Evolutionary conservation across 2,329 filamentous ascomycete genomes (phyloP).

Genomic region (Penicillium sclerotiorum): DNA sequence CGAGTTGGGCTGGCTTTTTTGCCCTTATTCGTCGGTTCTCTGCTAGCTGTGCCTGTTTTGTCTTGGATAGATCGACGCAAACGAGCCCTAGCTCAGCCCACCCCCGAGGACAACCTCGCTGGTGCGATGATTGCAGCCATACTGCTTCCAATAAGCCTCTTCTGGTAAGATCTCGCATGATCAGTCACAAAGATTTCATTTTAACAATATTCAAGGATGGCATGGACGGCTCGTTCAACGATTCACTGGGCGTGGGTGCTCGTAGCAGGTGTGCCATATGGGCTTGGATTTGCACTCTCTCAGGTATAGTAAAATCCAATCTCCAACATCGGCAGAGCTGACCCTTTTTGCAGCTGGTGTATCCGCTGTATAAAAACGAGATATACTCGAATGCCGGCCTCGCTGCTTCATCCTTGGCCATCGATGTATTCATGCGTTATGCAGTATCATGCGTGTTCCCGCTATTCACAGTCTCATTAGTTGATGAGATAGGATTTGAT

Average conservation of each 20-base stretch:
- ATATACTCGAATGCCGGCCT: background rate
- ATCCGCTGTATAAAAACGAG: background rate
- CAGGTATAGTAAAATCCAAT: background rate
- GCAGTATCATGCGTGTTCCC: slow-evolving; percentile 1
- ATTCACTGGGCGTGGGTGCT: slow-evolving; percentile 8
- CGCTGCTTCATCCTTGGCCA: background rate
- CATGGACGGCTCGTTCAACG: slow-evolving; percentile 2
- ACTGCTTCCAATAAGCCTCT: slow-evolving; percentile 7
- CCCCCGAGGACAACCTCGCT: slow-evolving; percentile 7
- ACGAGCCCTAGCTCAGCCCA: background rate
- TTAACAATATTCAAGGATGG: background rate
- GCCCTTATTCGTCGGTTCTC: slow-evolving; percentile 8
- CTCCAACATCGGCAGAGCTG: background rate
- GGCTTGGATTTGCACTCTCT: background rate
- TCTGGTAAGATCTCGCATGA: slow-evolving; percentile 5
- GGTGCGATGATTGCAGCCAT: slow-evolving; percentile 9
- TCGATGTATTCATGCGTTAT: slow-evolving; percentile 6
- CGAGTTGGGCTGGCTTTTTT: slow-evolving; percentile 12
- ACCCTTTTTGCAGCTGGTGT: background rate
- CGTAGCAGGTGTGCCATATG: slow-evolving; percentile 3
- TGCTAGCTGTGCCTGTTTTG: slow-evolving; percentile 9
- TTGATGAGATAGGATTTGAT: background rate
- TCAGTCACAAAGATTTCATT: too few species aligned
- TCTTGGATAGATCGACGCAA: background rate
- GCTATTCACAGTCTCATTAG: background rate